Conservation (phyloP, 345 rosid genomes). For the Pelargonium nanum region DNA sequence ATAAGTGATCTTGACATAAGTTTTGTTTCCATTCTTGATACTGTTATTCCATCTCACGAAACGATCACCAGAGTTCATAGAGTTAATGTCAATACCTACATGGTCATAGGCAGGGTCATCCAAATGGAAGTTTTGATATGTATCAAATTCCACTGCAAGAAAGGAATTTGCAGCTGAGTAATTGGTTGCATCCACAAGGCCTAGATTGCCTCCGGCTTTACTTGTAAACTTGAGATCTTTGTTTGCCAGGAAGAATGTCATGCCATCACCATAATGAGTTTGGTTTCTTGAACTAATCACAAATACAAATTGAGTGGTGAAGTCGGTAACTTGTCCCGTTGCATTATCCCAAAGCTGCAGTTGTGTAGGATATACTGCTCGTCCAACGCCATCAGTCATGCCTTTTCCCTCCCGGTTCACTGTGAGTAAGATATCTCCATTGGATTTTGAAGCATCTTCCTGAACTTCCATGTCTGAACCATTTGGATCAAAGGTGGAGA, state of each 20-base stretch:
- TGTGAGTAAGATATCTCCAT: too few relatives aligned
- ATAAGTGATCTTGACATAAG: not conserved
- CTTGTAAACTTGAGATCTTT: not conserved
- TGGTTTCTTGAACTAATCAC: not conserved
- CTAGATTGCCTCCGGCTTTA: not conserved
- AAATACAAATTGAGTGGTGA: not conserved
- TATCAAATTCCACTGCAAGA: conserved; percentile 3
- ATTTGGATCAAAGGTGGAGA: too few relatives aligned
- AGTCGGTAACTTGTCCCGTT: not conserved
- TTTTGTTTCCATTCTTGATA: not conserved
- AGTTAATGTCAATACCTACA: not conserved
- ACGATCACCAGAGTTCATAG: not conserved
- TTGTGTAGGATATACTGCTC: not conserved
- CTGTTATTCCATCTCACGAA: not conserved
- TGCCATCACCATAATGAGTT: not conserved
- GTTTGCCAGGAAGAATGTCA: not conserved
- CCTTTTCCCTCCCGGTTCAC: not conserved
- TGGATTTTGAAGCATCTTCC: too few relatives aligned
- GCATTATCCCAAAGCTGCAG: not conserved
- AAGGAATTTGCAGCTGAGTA: not conserved
- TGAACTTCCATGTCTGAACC: too few relatives aligned
- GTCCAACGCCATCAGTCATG: not conserved
- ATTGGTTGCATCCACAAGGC: not conserved
- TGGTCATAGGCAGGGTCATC: not conserved
- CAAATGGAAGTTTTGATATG: not conserved